Base-by-base conservation (phyloP, 805 yeast genomes). In the Candida parachauliodes region DNA sequence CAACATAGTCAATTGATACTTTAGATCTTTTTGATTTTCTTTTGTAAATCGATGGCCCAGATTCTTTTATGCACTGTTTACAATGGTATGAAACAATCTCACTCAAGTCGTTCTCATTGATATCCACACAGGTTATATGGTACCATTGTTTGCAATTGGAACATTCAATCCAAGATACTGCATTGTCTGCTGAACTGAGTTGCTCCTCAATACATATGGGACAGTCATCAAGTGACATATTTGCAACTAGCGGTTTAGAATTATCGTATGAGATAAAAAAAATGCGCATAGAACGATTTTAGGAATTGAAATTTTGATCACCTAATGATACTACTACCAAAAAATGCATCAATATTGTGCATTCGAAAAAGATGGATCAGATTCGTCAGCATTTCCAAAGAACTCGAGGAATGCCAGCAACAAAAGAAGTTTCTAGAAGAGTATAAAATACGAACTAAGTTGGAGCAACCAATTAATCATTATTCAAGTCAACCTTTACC, bases 1-100 rank as follows among this genome's bases (percentile, higher is more conserved):
- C 93, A 8, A 77, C 79, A 51, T 88, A 88, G 53, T 88, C 95
- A 31, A 88, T 73, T 36, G 69, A 68, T n/a, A 65, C 59, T 28
- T 50, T 47, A 11, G 71, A 60, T 16, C 96, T 62, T 29, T 70
- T 64, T 40, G 86, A 79, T 26, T 67, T 67, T 27, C 89, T 60
- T 39, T 68, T 73, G 36, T 54, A 51, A 11, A 68, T 52, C 4
- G 81, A 68, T 0, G 78, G 74, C 1, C 87, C 87, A 36, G 68
- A 54, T 14, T 46, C 45, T 9, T 41, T 40, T 4, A 46, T 51
- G 52, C 89, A 84, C 1, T 48, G 39, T 0, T 51, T 49, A 50
- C 93, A 84, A 48, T 81, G 86, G 54, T 64, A 84, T 34, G 62
- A 55, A 24, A 62, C 57, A 10, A 80, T 61, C 9, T 52, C 48